Conservation (phyloP, 768 basidiomycete genomes). For the Panaeolus papilionaceus region DNA sequence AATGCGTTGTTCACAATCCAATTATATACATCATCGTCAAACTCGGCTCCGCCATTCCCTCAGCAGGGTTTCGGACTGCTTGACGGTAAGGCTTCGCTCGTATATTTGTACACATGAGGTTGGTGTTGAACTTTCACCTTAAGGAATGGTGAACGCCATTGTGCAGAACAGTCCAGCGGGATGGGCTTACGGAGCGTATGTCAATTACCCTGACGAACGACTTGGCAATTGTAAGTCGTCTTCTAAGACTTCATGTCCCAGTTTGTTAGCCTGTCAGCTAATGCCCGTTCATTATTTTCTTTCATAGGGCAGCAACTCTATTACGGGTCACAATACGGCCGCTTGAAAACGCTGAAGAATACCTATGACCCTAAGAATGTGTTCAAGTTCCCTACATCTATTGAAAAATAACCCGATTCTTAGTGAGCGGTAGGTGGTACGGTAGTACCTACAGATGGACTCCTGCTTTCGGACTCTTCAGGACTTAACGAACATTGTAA, state of each 20-base stretch:
- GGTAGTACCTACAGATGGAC: neutral
- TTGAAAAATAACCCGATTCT: conserved; percentile 2
- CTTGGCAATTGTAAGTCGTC: conserved; percentile 35
- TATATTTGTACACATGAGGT: no score
- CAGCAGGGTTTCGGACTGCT: conserved; percentile 46
- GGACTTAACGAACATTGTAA: no score
- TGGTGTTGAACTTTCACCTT: no score
- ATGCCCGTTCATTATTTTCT: neutral
- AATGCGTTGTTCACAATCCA: conserved; percentile 30
- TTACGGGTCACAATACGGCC: conserved; percentile 38
- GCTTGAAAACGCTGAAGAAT: conserved; percentile 38
- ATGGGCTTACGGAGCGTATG: conserved; percentile 44
- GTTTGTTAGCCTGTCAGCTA: no score
- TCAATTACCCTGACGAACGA: conserved; percentile 47
- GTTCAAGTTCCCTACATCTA: conserved; percentile 44
- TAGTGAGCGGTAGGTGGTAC: no score
- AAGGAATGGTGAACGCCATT: conserved; percentile 32
- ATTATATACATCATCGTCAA: conserved; percentile 39
- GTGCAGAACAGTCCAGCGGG: conserved; percentile 37
- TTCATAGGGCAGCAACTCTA: conserved; percentile 40
- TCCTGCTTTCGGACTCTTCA: neutral
- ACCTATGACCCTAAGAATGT: conserved; percentile 42
- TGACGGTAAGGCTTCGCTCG: conserved; percentile 29
- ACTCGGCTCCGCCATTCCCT: conserved; percentile 43
- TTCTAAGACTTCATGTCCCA: no score